phyloP scores from a whole-genome alignment of 2,329 filamentous ascomycete genomes.

The Neurospora sp. region DNA sequence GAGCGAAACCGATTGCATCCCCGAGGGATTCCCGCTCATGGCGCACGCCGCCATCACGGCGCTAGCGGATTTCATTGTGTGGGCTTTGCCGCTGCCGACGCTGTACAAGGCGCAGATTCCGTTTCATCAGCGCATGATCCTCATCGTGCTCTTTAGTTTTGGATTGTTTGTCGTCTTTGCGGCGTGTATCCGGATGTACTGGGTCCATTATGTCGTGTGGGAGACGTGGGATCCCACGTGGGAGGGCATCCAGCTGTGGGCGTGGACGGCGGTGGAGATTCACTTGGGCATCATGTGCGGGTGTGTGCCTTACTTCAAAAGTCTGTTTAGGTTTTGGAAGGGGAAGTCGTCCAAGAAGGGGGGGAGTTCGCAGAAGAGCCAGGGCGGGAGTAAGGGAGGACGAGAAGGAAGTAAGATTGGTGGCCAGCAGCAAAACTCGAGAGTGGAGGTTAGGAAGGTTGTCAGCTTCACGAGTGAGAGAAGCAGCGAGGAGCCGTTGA shows the following conservation, averaged over 20 bases:
- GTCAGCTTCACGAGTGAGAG: neutral
- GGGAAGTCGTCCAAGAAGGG: neutral
- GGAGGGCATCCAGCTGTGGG: slow-evolving; percentile 31
- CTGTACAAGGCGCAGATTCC: slow-evolving; percentile 25
- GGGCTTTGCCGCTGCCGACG: slow-evolving; percentile 27
- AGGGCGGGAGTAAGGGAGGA: neutral
- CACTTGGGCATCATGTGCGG: slow-evolving; percentile 33
- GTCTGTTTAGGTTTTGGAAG: slow-evolving; percentile 14
- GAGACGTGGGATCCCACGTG: slow-evolving; percentile 31
- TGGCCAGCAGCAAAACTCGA: neutral
- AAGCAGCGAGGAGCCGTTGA: neutral
- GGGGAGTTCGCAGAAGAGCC: too few species aligned
- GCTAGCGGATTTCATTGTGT: slow-evolving; percentile 26
- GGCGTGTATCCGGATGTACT: slow-evolving; percentile 28
- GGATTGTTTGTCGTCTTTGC: slow-evolving; percentile 29
- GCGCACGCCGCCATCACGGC: slow-evolving; percentile 25
- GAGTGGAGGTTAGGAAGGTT: too few species aligned
- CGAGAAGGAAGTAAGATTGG: neutral
- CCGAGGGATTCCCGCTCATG: slow-evolving; percentile 21
- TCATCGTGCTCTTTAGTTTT: slow-evolving; percentile 20
- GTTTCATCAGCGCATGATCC: slow-evolving; percentile 23
- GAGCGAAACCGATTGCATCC: slow-evolving; percentile 17
- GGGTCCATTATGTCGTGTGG: slow-evolving; percentile 25
- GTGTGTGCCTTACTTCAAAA: slow-evolving; percentile 26
- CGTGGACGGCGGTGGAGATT: slow-evolving; percentile 32